A percentile compares a stretch with the other conserved stretches of the same genome.
Evolutionary conservation across 352 stramenopile genomes (phyloP).

Genomic region (Globisporangium radiosum): DNA sequence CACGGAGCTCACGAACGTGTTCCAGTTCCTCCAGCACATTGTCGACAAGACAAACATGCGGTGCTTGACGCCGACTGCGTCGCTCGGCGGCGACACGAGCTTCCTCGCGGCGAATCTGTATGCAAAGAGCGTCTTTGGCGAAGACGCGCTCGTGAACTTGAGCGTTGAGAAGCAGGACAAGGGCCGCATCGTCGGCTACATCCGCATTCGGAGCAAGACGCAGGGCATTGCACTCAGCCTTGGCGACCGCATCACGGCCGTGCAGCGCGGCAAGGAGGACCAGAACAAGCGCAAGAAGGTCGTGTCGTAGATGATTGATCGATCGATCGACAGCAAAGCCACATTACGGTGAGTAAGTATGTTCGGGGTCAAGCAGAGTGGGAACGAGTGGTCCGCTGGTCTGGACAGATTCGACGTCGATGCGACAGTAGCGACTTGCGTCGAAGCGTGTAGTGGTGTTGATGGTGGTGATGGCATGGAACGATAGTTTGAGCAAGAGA

Average conservation of each 20-base stretch:
- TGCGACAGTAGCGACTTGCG: too few relatives aligned
- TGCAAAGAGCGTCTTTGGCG: constrained; percentile 90
- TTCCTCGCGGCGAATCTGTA: constrained; percentile 94
- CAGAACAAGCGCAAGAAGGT: constrained; percentile 83
- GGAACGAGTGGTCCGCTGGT: too few relatives aligned
- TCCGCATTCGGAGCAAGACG: constrained; percentile 99
- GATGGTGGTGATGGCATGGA: neutral
- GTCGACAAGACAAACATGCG: constrained; percentile 99
- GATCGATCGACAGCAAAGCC: too few relatives aligned
- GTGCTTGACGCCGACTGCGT: constrained; percentile 95
- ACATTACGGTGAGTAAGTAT: too few relatives aligned
- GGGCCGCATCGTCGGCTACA: constrained; percentile 96
- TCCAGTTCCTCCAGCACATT: constrained; percentile 98
- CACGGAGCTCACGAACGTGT: constrained; percentile 96
- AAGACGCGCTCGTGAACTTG: constrained; percentile 99
- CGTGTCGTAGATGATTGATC: constrained; percentile 32
- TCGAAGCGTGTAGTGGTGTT: neutral
- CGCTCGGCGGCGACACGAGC: constrained; percentile 85
- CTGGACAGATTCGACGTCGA: too few relatives aligned
- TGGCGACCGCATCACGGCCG: constrained; percentile 97
- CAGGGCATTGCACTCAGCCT: constrained; percentile 99
- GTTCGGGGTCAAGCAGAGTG: too few relatives aligned
- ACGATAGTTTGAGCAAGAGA: neutral
- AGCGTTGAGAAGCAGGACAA: constrained; percentile 99
- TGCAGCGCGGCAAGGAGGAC: constrained; percentile 89